A percentile compares a stretch with the other conserved stretches of the same genome.
Conservation (phyloP, 371 early-diverging fungal species). For the Thermomucor indicae-seudaticae region DNA sequence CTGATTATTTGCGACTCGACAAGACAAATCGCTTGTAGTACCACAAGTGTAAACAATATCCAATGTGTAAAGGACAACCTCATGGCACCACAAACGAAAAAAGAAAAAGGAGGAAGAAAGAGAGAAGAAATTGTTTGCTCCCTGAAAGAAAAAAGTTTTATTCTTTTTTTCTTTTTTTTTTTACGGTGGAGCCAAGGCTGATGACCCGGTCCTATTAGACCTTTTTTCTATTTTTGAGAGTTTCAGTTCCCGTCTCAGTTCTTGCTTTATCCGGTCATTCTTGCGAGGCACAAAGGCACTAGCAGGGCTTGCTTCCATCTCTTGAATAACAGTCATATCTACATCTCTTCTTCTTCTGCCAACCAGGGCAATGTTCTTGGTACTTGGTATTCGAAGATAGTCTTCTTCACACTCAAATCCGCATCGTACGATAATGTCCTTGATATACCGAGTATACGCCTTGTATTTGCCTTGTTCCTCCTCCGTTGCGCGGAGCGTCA, state of each 20-base stretch:
- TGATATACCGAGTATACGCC: slow-evolving; percentile 66
- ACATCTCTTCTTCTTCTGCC: slow-evolving; percentile 44
- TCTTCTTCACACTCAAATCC: slow-evolving; percentile 70
- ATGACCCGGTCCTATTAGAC: neutral
- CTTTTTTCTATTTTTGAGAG: slow-evolving; percentile 30
- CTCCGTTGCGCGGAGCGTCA: slow-evolving; percentile 30
- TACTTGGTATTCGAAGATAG: slow-evolving; percentile 80
- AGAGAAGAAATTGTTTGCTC: slow-evolving; percentile 5
- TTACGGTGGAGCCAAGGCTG: slow-evolving; percentile 3
- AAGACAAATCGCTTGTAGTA: slow-evolving; percentile 1
- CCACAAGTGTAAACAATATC: slow-evolving; percentile 4
- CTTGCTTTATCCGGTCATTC: slow-evolving; percentile 58
- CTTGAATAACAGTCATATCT: slow-evolving; percentile 1
- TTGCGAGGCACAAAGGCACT: slow-evolving; percentile 51
- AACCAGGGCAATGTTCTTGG: slow-evolving; percentile 82
- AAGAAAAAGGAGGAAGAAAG: neutral
- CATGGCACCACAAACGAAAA: slow-evolving; percentile 1
- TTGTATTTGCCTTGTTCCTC: slow-evolving; percentile 61
- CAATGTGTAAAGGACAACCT: slow-evolving; percentile 8
- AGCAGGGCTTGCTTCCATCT: slow-evolving; percentile 18
- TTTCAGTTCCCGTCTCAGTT: slow-evolving; percentile 32
- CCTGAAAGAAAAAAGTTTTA: neutral
- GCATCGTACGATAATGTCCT: slow-evolving; percentile 47
- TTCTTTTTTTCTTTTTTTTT: neutral
- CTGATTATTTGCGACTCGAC: slow-evolving; percentile 11